Evolutionary conservation across 2,329 filamentous ascomycete species (phyloP).

Genomic region (Cordyceps fumosorosea): DNA sequence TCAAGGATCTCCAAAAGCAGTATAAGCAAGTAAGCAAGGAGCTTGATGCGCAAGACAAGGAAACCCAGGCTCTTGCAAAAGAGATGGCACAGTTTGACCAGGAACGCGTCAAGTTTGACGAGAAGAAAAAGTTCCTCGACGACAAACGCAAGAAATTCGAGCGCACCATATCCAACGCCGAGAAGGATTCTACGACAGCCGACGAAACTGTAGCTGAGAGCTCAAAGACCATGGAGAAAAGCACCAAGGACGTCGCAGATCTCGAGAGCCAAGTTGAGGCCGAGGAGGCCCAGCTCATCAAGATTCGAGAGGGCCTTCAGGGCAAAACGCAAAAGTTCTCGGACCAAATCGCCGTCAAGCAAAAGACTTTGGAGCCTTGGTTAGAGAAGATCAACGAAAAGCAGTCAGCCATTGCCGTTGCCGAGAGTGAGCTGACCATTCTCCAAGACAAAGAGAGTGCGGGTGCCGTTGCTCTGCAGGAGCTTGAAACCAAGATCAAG

Average conservation of each 20-base stretch:
- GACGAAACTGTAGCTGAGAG: slow-evolving; percentile 73
- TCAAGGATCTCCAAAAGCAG: slow-evolving; percentile 80
- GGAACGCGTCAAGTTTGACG: slow-evolving; percentile 93
- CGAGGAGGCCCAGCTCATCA: slow-evolving; percentile 75
- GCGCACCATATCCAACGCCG: slow-evolving; percentile 73
- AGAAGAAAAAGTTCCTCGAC: slow-evolving; percentile 89
- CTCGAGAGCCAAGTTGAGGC: slow-evolving; percentile 69
- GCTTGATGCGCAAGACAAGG: slow-evolving; percentile 75
- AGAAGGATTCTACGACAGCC: slow-evolving; percentile 67
- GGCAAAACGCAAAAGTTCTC: slow-evolving; percentile 95
- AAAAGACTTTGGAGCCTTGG: slow-evolving; percentile 94
- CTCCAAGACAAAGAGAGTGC: slow-evolving; percentile 84
- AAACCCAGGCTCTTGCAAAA: slow-evolving; percentile 71
- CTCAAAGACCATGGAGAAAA: slow-evolving; percentile 68
- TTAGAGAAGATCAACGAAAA: slow-evolving; percentile 96
- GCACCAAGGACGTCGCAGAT: slow-evolving; percentile 63
- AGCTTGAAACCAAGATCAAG: slow-evolving; percentile 72
- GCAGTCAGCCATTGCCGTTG: slow-evolving; percentile 86
- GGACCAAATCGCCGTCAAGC: slow-evolving; percentile 84
- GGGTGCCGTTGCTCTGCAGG: slow-evolving; percentile 74
- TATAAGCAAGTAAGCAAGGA: slow-evolving; percentile 80
- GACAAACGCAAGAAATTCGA: slow-evolving; percentile 94
- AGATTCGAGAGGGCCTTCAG: slow-evolving; percentile 81
- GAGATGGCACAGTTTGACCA: slow-evolving; percentile 92
- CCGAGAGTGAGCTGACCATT: slow-evolving; percentile 90